phyloP scores from a whole-genome alignment of 352 stramenopile genomes.

The Globisporangium nodosum region DNA sequence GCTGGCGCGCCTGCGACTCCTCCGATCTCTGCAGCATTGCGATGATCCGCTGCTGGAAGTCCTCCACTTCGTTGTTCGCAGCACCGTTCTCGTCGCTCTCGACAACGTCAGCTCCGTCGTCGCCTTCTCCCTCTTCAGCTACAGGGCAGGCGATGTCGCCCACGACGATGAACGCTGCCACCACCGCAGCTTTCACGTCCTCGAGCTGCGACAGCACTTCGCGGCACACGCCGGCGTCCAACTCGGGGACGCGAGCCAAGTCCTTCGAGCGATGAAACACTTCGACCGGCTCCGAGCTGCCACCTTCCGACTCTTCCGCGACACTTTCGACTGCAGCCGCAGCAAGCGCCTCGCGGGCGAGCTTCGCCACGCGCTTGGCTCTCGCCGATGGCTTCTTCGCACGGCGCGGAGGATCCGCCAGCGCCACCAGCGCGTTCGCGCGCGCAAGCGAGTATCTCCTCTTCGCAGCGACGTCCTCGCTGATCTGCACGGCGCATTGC shows the following conservation, averaged over 20 bases:
- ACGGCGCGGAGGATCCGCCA: slow-evolving; percentile 3
- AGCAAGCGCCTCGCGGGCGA: slow-evolving; percentile 5
- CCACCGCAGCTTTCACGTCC: slow-evolving; percentile 23
- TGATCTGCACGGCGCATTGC: slow-evolving; percentile 23
- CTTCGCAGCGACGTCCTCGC: slow-evolving; percentile 5
- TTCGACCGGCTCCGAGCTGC: slow-evolving; percentile 11
- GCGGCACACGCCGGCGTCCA: slow-evolving; percentile 44
- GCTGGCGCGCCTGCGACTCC: slow-evolving; percentile 31
- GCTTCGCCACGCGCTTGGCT: slow-evolving; percentile 12
- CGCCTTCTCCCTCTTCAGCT: slow-evolving; percentile 17
- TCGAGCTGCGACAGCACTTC: slow-evolving; percentile 51
- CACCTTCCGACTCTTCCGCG: background rate
- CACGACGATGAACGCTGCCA: slow-evolving; percentile 38
- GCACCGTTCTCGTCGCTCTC: slow-evolving; percentile 2
- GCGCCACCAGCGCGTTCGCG: slow-evolving; percentile 11
- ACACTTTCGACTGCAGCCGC: slow-evolving; percentile 4
- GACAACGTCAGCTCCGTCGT: background rate
- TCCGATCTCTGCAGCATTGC: slow-evolving; percentile 50
- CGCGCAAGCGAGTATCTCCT: slow-evolving; percentile 2
- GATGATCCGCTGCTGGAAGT: slow-evolving; percentile 49
- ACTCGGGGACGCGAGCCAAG: slow-evolving; percentile 23
- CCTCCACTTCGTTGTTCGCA: slow-evolving; percentile 17
- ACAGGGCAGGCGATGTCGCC: slow-evolving; percentile 55
- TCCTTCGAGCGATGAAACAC: slow-evolving; percentile 41
- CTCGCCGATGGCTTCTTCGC: slow-evolving; percentile 21